Evolutionary conservation across 2,329 filamentous ascomycete genomes (phyloP).

Genomic region (Colletotrichum musae): DNA sequence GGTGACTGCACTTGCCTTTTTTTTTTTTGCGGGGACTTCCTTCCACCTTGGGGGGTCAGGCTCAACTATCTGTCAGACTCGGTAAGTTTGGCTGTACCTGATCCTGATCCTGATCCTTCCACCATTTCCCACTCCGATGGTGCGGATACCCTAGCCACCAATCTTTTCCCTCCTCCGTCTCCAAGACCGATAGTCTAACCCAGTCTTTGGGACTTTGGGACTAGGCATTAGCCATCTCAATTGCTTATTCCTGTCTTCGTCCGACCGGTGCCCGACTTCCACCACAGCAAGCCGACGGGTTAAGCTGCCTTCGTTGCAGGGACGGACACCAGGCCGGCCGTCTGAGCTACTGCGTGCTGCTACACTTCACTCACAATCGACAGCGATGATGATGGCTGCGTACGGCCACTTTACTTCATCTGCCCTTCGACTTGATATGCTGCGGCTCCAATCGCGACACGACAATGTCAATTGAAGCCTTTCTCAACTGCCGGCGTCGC

Average conservation of each 20-base stretch:
- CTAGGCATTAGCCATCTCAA: conserved; percentile 20
- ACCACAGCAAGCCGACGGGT: conserved; percentile 2
- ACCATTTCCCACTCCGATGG: conserved; percentile 1
- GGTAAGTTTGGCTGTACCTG: conserved; percentile 4
- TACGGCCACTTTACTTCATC: neutral
- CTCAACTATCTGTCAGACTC: neutral
- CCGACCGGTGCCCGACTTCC: conserved; percentile 18
- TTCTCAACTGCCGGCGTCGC: neutral
- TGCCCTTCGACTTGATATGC: conserved; percentile 18
- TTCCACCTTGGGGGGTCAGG: too few species aligned
- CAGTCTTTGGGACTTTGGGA: conserved; percentile 11
- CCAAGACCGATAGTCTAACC: conserved; percentile 27
- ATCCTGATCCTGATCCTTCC: conserved; percentile 30
- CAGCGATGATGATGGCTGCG: neutral
- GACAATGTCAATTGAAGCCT: neutral
- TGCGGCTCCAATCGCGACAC: neutral
- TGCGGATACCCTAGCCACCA: neutral
- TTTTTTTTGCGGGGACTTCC: neutral
- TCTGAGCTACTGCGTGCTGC: conserved; percentile 19
- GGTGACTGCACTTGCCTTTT: conserved; percentile 1
- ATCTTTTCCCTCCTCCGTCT: neutral
- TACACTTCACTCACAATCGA: neutral
- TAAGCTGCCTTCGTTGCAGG: neutral
- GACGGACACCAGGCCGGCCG: neutral
- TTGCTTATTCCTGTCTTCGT: conserved; percentile 33